A percentile compares a stretch with the other conserved stretches of the same genome.
Conservation (phyloP, 345 rosid species). For the Isatis tinctoria region DNA sequence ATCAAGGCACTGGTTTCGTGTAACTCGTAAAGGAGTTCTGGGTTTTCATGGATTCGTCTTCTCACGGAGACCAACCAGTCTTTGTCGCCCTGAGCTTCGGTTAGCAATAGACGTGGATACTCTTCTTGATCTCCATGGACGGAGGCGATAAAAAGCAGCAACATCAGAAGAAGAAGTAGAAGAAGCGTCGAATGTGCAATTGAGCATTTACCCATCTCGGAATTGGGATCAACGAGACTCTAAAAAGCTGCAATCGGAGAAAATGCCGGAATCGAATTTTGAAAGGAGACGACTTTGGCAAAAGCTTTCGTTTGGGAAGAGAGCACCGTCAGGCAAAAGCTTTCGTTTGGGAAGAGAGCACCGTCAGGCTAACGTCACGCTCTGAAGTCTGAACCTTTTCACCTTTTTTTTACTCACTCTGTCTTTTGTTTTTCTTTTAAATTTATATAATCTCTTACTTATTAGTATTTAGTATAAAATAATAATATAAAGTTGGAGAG, state of each 20-base stretch:
- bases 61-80: conserved; percentile 62
- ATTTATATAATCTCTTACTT: too few relatives aligned
- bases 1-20: conserved; percentile 71
- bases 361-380: neutral
- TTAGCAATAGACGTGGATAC: conserved; percentile 34
- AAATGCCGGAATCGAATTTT: too few relatives aligned
- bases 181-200: neutral
- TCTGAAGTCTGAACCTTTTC: neutral
- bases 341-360: neutral
- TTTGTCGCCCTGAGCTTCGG: conserved; percentile 42
- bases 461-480: too few relatives aligned
- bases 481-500: too few relatives aligned
- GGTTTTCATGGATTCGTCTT: conserved; percentile 79
- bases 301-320: neutral
- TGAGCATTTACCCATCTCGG: neutral
- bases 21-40: conserved; percentile 71
- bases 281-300: neutral
- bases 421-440: too few relatives aligned
- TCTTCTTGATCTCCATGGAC: conserved; percentile 25
- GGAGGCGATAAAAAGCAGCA: neutral
- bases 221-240: neutral
- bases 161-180: conserved; percentile 1
- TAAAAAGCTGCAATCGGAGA: neutral
- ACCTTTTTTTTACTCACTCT: too few relatives aligned
- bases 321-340: neutral